Evolutionary conservation across 2,329 filamentous ascomycete species (phyloP).

Genomic region (Didymella glomerata): DNA sequence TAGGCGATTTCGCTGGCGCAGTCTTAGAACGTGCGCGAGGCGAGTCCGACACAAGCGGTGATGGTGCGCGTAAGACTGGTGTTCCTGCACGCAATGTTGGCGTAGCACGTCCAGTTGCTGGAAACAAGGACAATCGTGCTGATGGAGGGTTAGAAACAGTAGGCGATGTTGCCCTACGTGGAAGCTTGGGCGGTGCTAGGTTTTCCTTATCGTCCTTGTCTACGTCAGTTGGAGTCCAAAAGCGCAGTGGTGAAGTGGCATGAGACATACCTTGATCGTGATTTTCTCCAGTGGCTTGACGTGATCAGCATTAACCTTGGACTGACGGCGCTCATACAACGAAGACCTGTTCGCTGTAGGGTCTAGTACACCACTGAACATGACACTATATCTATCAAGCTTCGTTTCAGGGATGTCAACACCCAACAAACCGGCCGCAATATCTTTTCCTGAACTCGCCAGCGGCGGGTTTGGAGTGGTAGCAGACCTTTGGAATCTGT

Average conservation of each 20-base stretch:
- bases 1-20: constrained; percentile 41
- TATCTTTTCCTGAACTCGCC: background rate
- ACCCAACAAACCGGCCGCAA: constrained; percentile 60
- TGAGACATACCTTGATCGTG: constrained; percentile 42
- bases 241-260: constrained; percentile 7
- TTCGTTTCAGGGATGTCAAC: constrained; percentile 82
- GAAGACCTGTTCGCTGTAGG: constrained; percentile 38
- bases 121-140: constrained; percentile 46
- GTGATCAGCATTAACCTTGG: constrained; percentile 46
- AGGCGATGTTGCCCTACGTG: constrained; percentile 48
- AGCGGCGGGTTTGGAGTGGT: constrained; percentile 31
- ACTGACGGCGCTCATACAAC: constrained; percentile 48
- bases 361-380: constrained; percentile 82
- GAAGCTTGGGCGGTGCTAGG: constrained; percentile 30
- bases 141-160: constrained; percentile 38
- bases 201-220: constrained; percentile 29
- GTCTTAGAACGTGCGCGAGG: constrained; percentile 40
- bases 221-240: constrained; percentile 9
- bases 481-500: constrained; percentile 25
- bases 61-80: constrained; percentile 34
- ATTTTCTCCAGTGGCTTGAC: constrained; percentile 46
- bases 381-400: constrained; percentile 91
- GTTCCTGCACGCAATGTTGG: constrained; percentile 22
- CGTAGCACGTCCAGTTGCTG: constrained; percentile 31
- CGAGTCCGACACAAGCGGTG: constrained; percentile 34